Base-by-base conservation (phyloP, 768 basidiomycete genomes). In the Pleurotus tuber-regium region DNA sequence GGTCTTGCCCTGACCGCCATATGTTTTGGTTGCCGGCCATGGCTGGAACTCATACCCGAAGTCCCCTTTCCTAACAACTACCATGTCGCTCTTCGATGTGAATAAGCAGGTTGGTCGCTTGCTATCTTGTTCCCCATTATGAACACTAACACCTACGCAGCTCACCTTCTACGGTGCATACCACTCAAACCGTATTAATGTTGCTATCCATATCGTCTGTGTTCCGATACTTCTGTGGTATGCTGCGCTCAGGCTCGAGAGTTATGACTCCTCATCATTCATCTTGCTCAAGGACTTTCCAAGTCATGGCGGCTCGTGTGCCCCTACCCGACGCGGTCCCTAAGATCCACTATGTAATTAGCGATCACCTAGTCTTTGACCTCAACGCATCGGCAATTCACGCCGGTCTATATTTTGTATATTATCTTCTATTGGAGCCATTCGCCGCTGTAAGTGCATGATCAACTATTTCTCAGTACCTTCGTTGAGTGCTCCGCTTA, bases 131-230 rank as follows among this genome's bases (percentile, higher is more conserved):
- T n/a, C 11, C 30, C 30, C 38, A 16, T 30, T 49, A 10, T 31
- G 26, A 43, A 21, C 47, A 39, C 43, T 35, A 31, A 50, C 44
- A 51, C 44, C 19, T 44, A 11, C 26, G 26, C 54, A 97, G 92
- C 78, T 98, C 62, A 76, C 86, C 21, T 96, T 96, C 75, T 98
- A 98, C 66, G 92, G 92, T 16, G 86, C 92, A 44, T 97, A 97
- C 69, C 94, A 97, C 67, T 75, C 83, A 12, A 86, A 96, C 66
- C 82, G 81, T 23, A 70, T 83, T 55, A 98, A 98, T 66, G 70
- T 98, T 57, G 67, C 78, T 50, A 91, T 98, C 55, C 96, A 98
- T 67, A 74, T 94, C 59, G 61, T 90, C 54, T 92, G 84, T 57
- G 92, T 96, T 10, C 94, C 94, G 5, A 62, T 87, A 53, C 76